Percentiles rank a stretch among this genome's conserved stretches.
Evolutionary conservation across 352 stramenopile genomes (phyloP).

Genomic region (Phytophthora syringae): DNA sequence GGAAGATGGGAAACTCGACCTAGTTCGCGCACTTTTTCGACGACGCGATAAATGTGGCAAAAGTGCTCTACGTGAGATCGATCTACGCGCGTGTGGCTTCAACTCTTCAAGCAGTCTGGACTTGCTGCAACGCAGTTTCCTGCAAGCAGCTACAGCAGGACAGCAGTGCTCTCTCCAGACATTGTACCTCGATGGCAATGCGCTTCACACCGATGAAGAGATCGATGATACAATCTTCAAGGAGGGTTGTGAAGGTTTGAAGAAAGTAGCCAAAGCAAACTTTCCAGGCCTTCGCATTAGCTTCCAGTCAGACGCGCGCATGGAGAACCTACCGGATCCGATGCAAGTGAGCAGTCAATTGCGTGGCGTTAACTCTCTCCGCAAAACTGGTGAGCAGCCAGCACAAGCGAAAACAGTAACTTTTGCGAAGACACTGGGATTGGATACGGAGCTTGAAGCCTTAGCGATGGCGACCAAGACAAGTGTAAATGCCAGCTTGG

Average conservation of each 20-base stretch:
- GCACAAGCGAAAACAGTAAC: background rate
- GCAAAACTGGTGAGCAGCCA: background rate
- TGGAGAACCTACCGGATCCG: background rate
- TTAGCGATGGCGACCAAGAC: constrained; percentile 27
- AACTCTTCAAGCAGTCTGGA: constrained; percentile 20
- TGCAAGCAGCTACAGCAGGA: constrained; percentile 31
- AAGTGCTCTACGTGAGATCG: constrained; percentile 32
- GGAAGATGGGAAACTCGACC: constrained; percentile 42
- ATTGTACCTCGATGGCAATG: constrained; percentile 19
- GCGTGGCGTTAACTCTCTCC: background rate
- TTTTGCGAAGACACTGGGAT: background rate
- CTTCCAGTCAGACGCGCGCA: constrained; percentile 20
- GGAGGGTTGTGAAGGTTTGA: constrained; percentile 14
- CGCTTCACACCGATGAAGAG: constrained; percentile 4
- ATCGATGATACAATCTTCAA: constrained; percentile 3
- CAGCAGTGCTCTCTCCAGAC: constrained; percentile 29
- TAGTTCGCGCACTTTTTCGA: constrained; percentile 41
- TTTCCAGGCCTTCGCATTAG: constrained; percentile 23
- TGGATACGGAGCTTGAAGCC: constrained; percentile 25
- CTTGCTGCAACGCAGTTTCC: constrained; percentile 31
- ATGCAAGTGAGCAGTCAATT: background rate
- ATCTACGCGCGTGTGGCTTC: constrained; percentile 46
- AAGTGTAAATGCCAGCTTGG: constrained; percentile 29
- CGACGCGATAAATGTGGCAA: constrained; percentile 27
- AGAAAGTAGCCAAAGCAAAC: constrained; percentile 17